Percentiles rank a stretch among this genome's conserved stretches.
Evolutionary conservation across 768 basidiomycete species (phyloP).

Genomic region (Chalciporus sphaerocephalus): DNA sequence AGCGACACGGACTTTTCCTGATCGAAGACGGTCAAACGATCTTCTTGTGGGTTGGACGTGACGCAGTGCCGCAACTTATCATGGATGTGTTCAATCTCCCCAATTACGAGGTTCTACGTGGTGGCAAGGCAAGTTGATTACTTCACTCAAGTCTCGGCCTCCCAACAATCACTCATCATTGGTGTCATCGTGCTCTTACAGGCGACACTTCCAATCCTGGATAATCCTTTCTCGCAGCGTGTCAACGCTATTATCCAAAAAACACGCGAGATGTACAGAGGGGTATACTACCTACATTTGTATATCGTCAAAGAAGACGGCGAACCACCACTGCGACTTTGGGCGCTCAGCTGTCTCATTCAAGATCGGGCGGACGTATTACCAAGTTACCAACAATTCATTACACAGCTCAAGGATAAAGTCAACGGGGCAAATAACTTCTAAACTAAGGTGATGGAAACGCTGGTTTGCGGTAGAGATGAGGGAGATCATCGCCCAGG

Average conservation of each 20-base stretch:
- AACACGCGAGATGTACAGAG: constrained; percentile 88
- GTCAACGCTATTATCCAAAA: constrained; percentile 93
- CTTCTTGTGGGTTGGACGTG: constrained; percentile 97
- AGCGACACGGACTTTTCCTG: constrained; percentile 91
- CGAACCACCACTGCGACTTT: constrained; percentile 87
- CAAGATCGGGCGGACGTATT: constrained; percentile 94
- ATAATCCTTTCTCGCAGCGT: constrained; percentile 94
- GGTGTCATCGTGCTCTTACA: constrained; percentile 30
- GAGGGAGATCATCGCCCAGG: background rate
- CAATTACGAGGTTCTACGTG: constrained; percentile 81
- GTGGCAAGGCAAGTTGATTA: constrained; percentile 72
- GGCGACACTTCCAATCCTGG: constrained; percentile 85
- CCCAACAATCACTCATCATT: background rate
- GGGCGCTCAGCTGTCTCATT: constrained; percentile 92
- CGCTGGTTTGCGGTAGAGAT: background rate
- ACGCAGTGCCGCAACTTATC: constrained; percentile 93
- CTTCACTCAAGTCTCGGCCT: background rate
- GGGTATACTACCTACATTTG: constrained; percentile 88
- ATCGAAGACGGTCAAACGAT: constrained; percentile 98
- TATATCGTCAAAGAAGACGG: constrained; percentile 98
- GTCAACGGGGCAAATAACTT: constrained; percentile 35
- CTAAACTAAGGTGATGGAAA: constrained; percentile 7
- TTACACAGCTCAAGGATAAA: constrained; percentile 88
- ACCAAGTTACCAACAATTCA: constrained; percentile 95
- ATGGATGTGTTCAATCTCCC: constrained; percentile 92